These are phyloP conservation scores for Furcasterigmium sp. DNA, from an alignment of 2,329 filamentous ascomycete species.

Conservation along the genomic window DNA sequence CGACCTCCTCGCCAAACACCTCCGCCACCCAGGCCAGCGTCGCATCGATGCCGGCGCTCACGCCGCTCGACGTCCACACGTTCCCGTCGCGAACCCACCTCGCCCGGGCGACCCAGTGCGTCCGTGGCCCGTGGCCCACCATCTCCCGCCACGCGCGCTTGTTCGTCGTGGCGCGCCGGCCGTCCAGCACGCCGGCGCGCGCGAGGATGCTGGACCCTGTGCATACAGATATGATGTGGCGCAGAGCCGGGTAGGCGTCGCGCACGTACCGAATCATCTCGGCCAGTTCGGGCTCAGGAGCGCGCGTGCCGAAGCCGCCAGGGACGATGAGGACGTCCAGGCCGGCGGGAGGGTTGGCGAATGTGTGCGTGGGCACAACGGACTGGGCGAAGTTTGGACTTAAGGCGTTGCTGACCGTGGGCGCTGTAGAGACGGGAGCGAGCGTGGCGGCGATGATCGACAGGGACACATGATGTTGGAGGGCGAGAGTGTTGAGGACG, in stretches of 20 bases:
- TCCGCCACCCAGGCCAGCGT: slow-evolving; percentile 27
- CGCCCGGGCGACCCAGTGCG: slow-evolving; percentile 56
- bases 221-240: slow-evolving; percentile 60
- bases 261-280: slow-evolving; percentile 33
- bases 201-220: slow-evolving; percentile 58
- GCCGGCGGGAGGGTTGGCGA: slow-evolving; percentile 42
- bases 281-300: slow-evolving; percentile 14
- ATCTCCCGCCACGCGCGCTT: slow-evolving; percentile 51
- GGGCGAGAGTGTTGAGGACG: slow-evolving; percentile 13
- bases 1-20: slow-evolving; percentile 45
- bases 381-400: slow-evolving; percentile 29
- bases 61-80: slow-evolving; percentile 60
- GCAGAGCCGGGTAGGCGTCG: slow-evolving; percentile 37
- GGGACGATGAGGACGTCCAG: slow-evolving; percentile 63
- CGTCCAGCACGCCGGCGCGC: slow-evolving; percentile 53
- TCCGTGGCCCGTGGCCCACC: slow-evolving; percentile 38
- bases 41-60: slow-evolving; percentile 30
- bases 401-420: slow-evolving; percentile 17
- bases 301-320: slow-evolving; percentile 49
- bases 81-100: slow-evolving; percentile 63
- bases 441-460: slow-evolving; percentile 33
- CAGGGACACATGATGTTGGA: slow-evolving; percentile 25
- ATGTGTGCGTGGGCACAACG: slow-evolving; percentile 43
- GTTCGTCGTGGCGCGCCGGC: slow-evolving; percentile 59
- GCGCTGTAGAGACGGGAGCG: slow-evolving; percentile 33